Percentiles rank a stretch among this genome's conserved stretches.
These are phyloP conservation scores for Phyllosticta citribraziliensis DNA, from an alignment of 2,329 filamentous ascomycete species.

Conservation along the genomic window DNA sequence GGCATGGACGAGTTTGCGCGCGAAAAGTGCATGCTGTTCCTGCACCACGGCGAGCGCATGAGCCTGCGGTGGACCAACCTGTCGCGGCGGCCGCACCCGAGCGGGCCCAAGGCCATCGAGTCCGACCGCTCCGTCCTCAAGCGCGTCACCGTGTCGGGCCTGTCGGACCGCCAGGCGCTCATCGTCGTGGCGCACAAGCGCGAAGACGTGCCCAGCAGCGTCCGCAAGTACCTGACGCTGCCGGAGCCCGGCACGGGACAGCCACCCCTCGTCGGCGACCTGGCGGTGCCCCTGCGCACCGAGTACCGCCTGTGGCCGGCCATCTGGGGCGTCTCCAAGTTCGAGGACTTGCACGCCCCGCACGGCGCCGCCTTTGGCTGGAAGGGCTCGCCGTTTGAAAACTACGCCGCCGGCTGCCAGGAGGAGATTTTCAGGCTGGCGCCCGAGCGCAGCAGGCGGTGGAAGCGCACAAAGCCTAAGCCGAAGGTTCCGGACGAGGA, in stretches of 20 bases:
- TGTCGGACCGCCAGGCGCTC: slow-evolving; percentile 65
- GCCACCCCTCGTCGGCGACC: slow-evolving; percentile 53
- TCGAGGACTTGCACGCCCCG: background rate
- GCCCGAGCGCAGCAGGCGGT: no score
- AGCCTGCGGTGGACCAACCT: slow-evolving; percentile 25
- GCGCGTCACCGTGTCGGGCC: slow-evolving; percentile 46
- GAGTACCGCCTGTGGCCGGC: slow-evolving; percentile 52
- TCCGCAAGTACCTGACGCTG: slow-evolving; percentile 77
- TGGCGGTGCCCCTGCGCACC: slow-evolving; percentile 51
- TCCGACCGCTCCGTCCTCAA: slow-evolving; percentile 33
- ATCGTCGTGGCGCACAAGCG: slow-evolving; percentile 87
- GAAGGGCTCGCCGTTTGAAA: background rate
- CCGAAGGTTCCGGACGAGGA: background rate
- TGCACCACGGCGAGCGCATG: slow-evolving; percentile 42
- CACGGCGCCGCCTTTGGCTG: background rate
- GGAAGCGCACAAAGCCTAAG: background rate
- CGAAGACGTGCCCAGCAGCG: slow-evolving; percentile 78
- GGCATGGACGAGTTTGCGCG: slow-evolving; percentile 50
- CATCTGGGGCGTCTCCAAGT: slow-evolving; percentile 43
- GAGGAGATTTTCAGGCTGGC: background rate
- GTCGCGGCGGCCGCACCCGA: background rate
- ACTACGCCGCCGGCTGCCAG: background rate
- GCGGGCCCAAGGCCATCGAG: slow-evolving; percentile 24
- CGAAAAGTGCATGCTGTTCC: slow-evolving; percentile 79
- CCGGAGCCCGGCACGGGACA: slow-evolving; percentile 60